Conservation (phyloP, 352 stramenopile genomes). For the Peronospora destructor region DNA sequence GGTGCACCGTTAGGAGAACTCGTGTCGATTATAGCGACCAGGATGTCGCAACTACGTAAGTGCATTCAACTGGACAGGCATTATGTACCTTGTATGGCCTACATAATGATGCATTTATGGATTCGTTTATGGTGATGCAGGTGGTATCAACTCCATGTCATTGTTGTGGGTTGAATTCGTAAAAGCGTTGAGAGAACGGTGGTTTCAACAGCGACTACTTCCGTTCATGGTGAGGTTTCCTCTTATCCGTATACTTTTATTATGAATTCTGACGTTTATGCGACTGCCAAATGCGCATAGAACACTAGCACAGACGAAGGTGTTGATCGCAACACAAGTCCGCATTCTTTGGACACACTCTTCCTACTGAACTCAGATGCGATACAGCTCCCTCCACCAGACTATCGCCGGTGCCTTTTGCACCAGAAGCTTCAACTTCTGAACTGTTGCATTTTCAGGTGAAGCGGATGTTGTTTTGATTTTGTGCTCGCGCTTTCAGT, state of each 20-base stretch:
- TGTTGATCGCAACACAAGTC: slow-evolving; percentile 26
- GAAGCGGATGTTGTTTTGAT: background rate
- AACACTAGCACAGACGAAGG: slow-evolving; percentile 27
- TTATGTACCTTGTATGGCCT: background rate
- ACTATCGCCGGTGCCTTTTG: slow-evolving; percentile 69
- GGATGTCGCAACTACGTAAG: slow-evolving; percentile 64
- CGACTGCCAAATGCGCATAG: slow-evolving; percentile 9
- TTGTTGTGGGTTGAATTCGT: slow-evolving; percentile 83
- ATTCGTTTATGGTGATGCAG: slow-evolving; percentile 24
- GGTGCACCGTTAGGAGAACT: slow-evolving; percentile 56
- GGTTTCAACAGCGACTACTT: slow-evolving; percentile 58
- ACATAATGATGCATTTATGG: slow-evolving; percentile 12
- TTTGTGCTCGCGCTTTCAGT: background rate
- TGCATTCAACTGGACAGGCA: slow-evolving; percentile 1
- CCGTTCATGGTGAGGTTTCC: slow-evolving; percentile 51
- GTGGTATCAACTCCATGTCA: slow-evolving; percentile 66
- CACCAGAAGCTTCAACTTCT: slow-evolving; percentile 79
- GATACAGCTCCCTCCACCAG: slow-evolving; percentile 44
- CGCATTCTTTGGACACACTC: slow-evolving; percentile 37
- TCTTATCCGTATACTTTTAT: background rate
- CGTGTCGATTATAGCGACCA: slow-evolving; percentile 55
- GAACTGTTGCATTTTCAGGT: slow-evolving; percentile 73
- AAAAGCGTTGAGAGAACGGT: slow-evolving; percentile 59
- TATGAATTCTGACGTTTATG: slow-evolving; percentile 1
- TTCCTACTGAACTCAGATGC: slow-evolving; percentile 49